A percentile compares a stretch with the other conserved stretches of the same genome.
Conservation (phyloP, 2,329 filamentous ascomycete genomes). For the Tricladium varicosporioides region DNA sequence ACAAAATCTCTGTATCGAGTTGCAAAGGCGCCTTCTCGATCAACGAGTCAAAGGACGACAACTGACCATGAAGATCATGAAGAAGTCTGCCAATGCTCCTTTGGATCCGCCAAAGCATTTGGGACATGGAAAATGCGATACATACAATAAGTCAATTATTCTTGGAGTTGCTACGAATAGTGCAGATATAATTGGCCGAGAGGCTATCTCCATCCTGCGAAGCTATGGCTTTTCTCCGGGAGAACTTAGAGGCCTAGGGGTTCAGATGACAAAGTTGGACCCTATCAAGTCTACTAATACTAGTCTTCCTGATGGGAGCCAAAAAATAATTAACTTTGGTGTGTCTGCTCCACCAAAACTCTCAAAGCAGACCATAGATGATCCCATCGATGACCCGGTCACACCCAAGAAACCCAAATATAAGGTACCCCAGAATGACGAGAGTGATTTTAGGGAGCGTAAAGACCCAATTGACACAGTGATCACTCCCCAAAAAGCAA, state of each 20-base stretch:
- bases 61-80: conserved; percentile 93
- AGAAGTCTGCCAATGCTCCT: conserved; percentile 79
- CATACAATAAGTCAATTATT: conserved; percentile 80
- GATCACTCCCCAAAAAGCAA: conserved; percentile 28
- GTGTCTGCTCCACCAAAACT: conserved; percentile 41
- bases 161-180: conserved; percentile 85
- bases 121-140: conserved; percentile 93
- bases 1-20: conserved; percentile 76
- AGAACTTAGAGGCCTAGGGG: conserved; percentile 86
- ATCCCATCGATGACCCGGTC: conserved; percentile 50
- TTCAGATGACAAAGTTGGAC: conserved; percentile 92
- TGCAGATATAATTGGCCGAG: conserved; percentile 68
- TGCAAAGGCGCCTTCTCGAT: conserved; percentile 76
- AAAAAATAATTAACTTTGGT: conserved; percentile 75
- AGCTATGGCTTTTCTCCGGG: conserved; percentile 83
- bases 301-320: conserved; percentile 67
- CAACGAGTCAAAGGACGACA: conserved; percentile 85
- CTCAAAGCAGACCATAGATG: conserved; percentile 38
- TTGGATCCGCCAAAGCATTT: conserved; percentile 90
- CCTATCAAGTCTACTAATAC: conserved; percentile 61
- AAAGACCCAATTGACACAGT: conserved; percentile 25
- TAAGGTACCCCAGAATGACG: conserved; percentile 20
- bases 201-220: conserved; percentile 80
- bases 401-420: conserved; percentile 37
- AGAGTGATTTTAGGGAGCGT: conserved; percentile 20